Conservation (phyloP, 2,329 filamentous ascomycete genomes). For the Uncinocarpus reesii region DNA sequence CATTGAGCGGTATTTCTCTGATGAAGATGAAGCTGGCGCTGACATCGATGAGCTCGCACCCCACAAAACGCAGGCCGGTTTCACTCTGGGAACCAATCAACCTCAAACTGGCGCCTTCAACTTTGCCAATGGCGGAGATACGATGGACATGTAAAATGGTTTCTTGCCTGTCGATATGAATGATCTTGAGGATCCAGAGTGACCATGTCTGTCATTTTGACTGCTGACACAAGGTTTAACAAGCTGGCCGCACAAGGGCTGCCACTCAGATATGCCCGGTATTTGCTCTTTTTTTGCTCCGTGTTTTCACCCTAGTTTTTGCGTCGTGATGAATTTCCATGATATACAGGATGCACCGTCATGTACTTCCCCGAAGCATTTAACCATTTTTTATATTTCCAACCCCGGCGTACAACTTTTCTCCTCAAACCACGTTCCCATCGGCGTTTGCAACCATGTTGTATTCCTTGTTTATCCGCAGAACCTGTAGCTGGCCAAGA, state of each 20-base stretch:
- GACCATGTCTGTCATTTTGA: no score
- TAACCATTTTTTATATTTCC: constrained; percentile 4
- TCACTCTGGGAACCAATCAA: constrained; percentile 52
- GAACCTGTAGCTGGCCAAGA: background rate
- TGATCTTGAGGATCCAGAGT: no score
- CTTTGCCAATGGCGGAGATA: constrained; percentile 67
- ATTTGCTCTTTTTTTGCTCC: background rate
- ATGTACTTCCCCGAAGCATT: constrained; percentile 32
- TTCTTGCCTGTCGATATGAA: background rate
- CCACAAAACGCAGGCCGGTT: constrained; percentile 63
- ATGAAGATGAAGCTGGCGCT: constrained; percentile 72
- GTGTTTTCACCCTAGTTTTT: constrained; percentile 9
- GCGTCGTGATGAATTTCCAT: constrained; percentile 24
- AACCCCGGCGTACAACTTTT: constrained; percentile 4
- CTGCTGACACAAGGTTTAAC: no score
- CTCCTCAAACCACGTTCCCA: background rate
- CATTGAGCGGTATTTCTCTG: constrained; percentile 99
- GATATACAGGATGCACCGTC: constrained; percentile 41
- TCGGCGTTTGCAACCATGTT: background rate
- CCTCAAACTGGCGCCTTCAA: constrained; percentile 74
- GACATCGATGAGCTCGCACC: constrained; percentile 75
- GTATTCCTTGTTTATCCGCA: background rate
- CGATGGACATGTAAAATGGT: constrained; percentile 59
- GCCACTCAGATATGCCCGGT: no score
- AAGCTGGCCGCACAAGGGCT: no score